Base-by-base conservation (phyloP, 768 basidiomycete genomes). In the Mycena epipterygia region DNA sequence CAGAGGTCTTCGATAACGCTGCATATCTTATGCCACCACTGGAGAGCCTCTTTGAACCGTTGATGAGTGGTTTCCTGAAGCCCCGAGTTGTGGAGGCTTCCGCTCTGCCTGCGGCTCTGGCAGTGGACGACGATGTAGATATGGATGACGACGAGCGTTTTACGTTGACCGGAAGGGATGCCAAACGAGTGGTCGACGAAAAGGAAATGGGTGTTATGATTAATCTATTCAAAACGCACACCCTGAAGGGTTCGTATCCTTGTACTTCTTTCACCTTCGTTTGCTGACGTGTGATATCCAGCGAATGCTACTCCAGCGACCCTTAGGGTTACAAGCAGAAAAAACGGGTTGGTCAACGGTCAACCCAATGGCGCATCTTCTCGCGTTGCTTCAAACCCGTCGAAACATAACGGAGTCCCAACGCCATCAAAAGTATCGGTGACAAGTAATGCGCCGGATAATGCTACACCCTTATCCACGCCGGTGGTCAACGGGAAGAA, bases 1-100 rank as follows among this genome's bases (percentile, higher is more conserved):
- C 82, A 39, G 80, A 79, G 55, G 79, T 91, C 41, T 92, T 95
- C 74, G 87, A 90, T 73, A 87, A 86, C 11, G 92, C 95, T 16
- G 88, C 93, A 41, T 91, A 95, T 81, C 86, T 94, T 53, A 86
- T 93, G 77, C 94, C 95, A 17, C 89, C 95, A 7, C 80, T 95
- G 64, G 88, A 90, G 60, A 83, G 84, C 32, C 80, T 97, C 52
- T 97, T 94, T 79, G 89, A 92, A 39, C 81, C 90, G 25, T 62
- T 85, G 64, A 82, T 89, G 48, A 74, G 74, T 11, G 72, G 78
- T n/a, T 80, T 84, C 68, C 70, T 88, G 62, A 79, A 76, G 55
- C 68, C 59, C 32, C 79, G 81, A 32, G 73, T 60, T 5, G 11
- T 48, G 5, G 64, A 44, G 16, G 67, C 35, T 32, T 48, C 75